These are phyloP conservation scores for Citrullus mucosospermus DNA, from an alignment of 306 rosid species.

Conservation along the genomic window DNA sequence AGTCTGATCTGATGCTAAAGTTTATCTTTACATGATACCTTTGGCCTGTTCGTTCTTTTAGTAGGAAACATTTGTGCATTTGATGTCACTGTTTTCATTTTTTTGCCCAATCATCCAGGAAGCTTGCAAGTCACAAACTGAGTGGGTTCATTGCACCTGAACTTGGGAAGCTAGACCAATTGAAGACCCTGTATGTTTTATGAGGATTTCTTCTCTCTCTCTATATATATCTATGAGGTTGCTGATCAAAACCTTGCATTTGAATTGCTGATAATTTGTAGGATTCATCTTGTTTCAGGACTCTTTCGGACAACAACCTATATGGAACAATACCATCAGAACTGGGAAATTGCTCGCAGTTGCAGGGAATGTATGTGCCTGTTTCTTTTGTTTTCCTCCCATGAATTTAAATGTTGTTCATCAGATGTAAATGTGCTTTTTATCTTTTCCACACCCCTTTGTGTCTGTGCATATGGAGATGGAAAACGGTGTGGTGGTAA, in stretches of 20 bases:
- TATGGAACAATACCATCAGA: slow-evolving; percentile 87
- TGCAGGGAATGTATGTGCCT: slow-evolving; percentile 62
- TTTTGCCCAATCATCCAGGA: slow-evolving; percentile 42
- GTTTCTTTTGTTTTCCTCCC: neutral
- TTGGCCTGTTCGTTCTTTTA: neutral
- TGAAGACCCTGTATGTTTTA: slow-evolving; percentile 65
- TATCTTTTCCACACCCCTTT: neutral
- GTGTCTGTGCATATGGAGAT: neutral
- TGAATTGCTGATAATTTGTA: slow-evolving; percentile 11
- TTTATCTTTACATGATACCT: neutral
- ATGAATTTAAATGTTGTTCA: neutral
- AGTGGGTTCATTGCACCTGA: slow-evolving; percentile 71
- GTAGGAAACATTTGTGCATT: neutral
- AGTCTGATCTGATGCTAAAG: neutral
- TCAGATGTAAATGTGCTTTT: neutral
- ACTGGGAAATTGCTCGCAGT: slow-evolving; percentile 76
- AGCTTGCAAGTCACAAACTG: slow-evolving; percentile 55
- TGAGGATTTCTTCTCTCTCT: neutral
- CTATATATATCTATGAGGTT: neutral
- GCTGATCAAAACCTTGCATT: neutral
- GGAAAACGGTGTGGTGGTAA: neutral
- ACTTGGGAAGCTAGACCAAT: slow-evolving; percentile 77
- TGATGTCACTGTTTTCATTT: slow-evolving; percentile 17
- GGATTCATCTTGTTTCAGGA: slow-evolving; percentile 34
- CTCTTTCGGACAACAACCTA: slow-evolving; percentile 67